Conservation (phyloP, 257 asterid species). For the Nicotiana benthamiana region DNA sequence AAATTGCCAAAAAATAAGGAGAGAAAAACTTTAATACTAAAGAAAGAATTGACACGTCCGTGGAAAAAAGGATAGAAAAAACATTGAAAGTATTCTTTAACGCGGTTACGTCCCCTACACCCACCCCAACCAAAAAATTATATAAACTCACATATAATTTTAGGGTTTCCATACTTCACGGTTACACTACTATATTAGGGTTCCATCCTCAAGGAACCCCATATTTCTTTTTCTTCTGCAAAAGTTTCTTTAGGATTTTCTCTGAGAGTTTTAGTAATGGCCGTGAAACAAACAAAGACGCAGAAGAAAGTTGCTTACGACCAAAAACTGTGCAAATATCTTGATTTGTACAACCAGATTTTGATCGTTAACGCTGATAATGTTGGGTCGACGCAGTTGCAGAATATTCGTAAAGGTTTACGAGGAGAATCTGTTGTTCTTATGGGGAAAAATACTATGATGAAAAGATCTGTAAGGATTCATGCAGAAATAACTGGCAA, state of each 20-base stretch:
- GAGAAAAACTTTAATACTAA: neutral
- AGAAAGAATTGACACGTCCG: neutral
- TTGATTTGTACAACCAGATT: constrained; percentile 70
- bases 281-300: constrained; percentile 45
- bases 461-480: constrained; percentile 76
- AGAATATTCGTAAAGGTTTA: constrained; percentile 57
- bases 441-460: constrained; percentile 98
- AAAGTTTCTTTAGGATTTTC: constrained; percentile 17
- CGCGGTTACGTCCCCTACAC: neutral
- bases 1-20: neutral
- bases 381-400: constrained; percentile 88
- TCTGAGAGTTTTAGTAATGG: constrained; percentile 31
- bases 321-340: constrained; percentile 59
- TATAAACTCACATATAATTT: neutral
- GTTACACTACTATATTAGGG: neutral
- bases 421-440: constrained; percentile 78
- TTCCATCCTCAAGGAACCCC: neutral
- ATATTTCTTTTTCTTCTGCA: neutral
- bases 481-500: constrained; percentile 74
- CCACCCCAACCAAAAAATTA: neutral
- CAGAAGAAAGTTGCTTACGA: constrained; percentile 73
- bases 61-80: neutral
- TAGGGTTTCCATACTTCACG: neutral
- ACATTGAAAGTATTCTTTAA: neutral
- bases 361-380: constrained; percentile 70